Base-by-base conservation (phyloP, 495 filamentous ascomycete species). In the Podospora fimiseda region DNA sequence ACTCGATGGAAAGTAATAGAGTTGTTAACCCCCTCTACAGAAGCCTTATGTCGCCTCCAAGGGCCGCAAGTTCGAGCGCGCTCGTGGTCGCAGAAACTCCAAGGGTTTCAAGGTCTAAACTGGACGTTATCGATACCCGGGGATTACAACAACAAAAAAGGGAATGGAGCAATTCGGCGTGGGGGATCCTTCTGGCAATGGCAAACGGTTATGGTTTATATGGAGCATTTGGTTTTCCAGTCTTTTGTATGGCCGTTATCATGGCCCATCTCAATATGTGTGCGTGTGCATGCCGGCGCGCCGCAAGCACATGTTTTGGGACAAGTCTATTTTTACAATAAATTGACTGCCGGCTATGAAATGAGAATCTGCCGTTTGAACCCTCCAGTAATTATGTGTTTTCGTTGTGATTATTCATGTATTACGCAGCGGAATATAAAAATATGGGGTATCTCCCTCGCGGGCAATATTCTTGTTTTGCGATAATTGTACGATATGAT, bases 11-110 rank as follows among this genome's bases (percentile, higher is more conserved):
- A 14, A 44, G 18, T 22, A 19, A 43, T 38, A 50, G 51, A 52
- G 46, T 57, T 13, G 39, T 71, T 77, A 45, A 77, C 62, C 42
- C 48, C 9, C 61, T 48, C 58, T 60, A 51, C 58, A 89, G 90
- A 95, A 95, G 81, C 94, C 94, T 21, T 91, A 96, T 62, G 83
- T 98, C 63, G 83, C 86, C 73, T 93, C 88, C 81, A 98, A 98
- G 85, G 94, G 94, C 64, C 87, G 94, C 72, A 98, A 98, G 81
- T 98, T 97, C 79, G 93, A 98, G 84, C 79, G 82, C 50, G 93
- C 92, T 68, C 91, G 93, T 90, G 93, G 93, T 69, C 89, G 93
- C 72, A 92, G 93, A 80, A 80, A 89, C 71, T 96, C 90, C 61
- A 78, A 84, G 59, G 93, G 94, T 80, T 98, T 97, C 88, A 98